A percentile compares a stretch with the other conserved stretches of the same genome.
Evolutionary conservation across 2,329 filamentous ascomycete genomes (phyloP).

Genomic region (Trichoderma guizhouense): DNA sequence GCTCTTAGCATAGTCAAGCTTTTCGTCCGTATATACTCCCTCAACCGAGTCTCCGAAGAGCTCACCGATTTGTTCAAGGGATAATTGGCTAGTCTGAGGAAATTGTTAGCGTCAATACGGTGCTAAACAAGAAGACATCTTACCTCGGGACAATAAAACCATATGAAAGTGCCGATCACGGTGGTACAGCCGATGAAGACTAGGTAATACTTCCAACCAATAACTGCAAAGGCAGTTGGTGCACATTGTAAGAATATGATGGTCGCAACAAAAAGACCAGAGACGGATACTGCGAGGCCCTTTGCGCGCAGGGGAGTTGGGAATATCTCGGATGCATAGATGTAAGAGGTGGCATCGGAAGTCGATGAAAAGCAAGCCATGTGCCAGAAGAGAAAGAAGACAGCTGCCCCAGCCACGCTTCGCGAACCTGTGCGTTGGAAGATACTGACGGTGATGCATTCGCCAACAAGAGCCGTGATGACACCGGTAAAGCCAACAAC

Average conservation of each 20-base stretch:
- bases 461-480: background rate
- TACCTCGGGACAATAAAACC: conserved; percentile 1
- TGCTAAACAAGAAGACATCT: background rate
- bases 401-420: background rate
- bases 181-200: background rate
- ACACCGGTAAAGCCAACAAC: background rate
- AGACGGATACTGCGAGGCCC: background rate
- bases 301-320: background rate
- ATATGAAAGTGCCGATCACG: background rate
- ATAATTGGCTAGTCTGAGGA: background rate
- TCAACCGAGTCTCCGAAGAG: background rate
- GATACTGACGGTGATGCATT: background rate
- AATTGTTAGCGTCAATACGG: background rate
- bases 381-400: conserved; percentile 5
- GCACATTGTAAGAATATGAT: background rate
- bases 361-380: background rate
- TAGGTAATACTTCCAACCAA: conserved; percentile 11
- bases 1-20: background rate
- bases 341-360: background rate
- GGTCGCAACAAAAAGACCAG: background rate
- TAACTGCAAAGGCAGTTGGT: background rate
- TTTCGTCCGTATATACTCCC: background rate
- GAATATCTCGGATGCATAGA: background rate
- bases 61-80: background rate
- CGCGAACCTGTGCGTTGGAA: background rate